phyloP scores from a whole-genome alignment of 805 yeast species.

The Saitoella complicata region DNA sequence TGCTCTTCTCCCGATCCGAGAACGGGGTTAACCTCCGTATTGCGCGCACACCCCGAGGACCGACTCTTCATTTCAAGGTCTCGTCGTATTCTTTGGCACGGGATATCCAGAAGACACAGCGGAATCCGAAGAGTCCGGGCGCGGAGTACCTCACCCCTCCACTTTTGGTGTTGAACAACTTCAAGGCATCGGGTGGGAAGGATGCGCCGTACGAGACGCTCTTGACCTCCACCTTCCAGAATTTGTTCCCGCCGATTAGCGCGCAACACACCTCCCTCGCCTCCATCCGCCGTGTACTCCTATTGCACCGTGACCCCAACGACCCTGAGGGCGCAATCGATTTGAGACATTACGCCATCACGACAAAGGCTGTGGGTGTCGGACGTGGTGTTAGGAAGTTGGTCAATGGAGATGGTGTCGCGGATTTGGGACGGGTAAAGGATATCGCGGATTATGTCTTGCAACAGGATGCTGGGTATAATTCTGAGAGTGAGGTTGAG shows the following conservation, averaged over 20 bases:
- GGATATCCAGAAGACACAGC: constrained; percentile 56
- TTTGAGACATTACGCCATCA: constrained; percentile 76
- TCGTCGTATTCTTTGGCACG: constrained; percentile 61
- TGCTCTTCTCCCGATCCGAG: constrained; percentile 71
- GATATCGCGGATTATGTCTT: constrained; percentile 2
- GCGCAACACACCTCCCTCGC: constrained; percentile 65
- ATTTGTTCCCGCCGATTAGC: constrained; percentile 86
- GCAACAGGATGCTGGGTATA: not conserved
- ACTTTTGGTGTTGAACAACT: constrained; percentile 82
- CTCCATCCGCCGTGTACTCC: constrained; percentile 66
- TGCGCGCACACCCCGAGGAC: constrained; percentile 85
- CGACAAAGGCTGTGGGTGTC: constrained; percentile 60
- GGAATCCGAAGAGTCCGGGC: constrained; percentile 56
- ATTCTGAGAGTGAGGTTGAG: constrained; percentile 40
- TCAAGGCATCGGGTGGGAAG: constrained; percentile 41
- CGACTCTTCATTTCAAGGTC: constrained; percentile 73
- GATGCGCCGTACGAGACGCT: constrained; percentile 40
- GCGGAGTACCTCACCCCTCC: constrained; percentile 67
- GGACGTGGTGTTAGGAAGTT: constrained; percentile 57
- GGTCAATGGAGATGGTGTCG: constrained; percentile 24
- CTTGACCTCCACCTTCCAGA: constrained; percentile 78
- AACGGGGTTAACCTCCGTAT: constrained; percentile 51
- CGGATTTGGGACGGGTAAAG: not conserved
- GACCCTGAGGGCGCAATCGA: constrained; percentile 63
- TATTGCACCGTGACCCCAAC: constrained; percentile 51